These are phyloP conservation scores for Taphrina deformans DNA, from an alignment of 1,139 yeast species.

Conservation along the genomic window DNA sequence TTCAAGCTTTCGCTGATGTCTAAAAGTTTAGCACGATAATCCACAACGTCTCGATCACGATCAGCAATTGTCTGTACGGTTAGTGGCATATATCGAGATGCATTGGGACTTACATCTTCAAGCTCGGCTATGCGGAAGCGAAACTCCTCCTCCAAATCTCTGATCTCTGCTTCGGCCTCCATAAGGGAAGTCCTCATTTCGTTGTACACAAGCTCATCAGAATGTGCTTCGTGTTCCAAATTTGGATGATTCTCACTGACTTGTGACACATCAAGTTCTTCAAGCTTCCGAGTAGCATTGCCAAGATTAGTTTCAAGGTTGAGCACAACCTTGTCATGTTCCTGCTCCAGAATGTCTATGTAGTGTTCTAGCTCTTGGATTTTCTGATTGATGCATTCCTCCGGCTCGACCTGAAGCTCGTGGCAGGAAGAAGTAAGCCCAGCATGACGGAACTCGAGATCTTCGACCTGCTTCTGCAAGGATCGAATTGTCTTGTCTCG, in stretches of 20 bases:
- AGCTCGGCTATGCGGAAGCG: background rate
- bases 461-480: slow-evolving; percentile 12
- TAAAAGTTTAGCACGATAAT: slow-evolving; percentile 3
- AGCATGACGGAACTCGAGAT: background rate
- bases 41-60: background rate
- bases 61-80: background rate
- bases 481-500: slow-evolving; percentile 17
- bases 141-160: slow-evolving; percentile 5
- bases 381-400: background rate
- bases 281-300: background rate
- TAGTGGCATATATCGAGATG: background rate
- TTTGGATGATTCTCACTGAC: background rate
- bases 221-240: background rate
- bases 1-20: background rate
- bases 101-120: background rate
- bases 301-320: background rate
- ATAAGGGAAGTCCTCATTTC: background rate
- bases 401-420: background rate
- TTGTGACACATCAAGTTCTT: background rate
- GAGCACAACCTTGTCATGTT: background rate
- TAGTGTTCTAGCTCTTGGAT: slow-evolving; percentile 8
- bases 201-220: background rate
- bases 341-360: slow-evolving; percentile 8
- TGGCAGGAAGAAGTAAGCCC: background rate
- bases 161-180: slow-evolving; percentile 18